Base-by-base conservation (phyloP, 1,284 basidiomycete species). In the Ustilago xerochloae region DNA sequence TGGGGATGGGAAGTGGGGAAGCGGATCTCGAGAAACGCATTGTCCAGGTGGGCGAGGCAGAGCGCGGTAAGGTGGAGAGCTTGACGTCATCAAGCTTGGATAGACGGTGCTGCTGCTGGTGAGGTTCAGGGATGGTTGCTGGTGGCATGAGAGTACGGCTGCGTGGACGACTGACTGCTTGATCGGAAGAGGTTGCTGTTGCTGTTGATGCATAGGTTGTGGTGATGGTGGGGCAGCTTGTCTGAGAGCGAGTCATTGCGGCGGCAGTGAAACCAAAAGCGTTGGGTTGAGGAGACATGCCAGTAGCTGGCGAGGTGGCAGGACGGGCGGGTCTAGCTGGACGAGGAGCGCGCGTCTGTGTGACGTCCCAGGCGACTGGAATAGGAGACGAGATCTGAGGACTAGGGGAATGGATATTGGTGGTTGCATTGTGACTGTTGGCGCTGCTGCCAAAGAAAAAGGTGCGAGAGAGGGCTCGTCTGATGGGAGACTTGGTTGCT, bases 401-500 rank as follows among this genome's bases (percentile, higher is more conserved):
- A 13, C 43, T 22, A 24, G 49, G 7, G 9, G 55, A 29, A n/a
- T 43, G 41, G 22, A 39, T 24, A 30, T 36, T 50, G 43, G 24
- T 28, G 10, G 20, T 49, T 28, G 48, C 16, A n/a, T n/a, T 65
- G n/a, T 32, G 24, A 22, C 41, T 20, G 26, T 36, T 38, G 28
- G 45, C 16, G 38, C 28, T 48, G 58, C 58, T 50, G 36, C 36
- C 60, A 33, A 70, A 70, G 50, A 50, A 50, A 24, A 65, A 65
- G 35, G 55, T 22, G 18, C 56, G 49, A 15, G 63, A 65, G 45
- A 65, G 50, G 30, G 62, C 67, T 22, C 67, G 45, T 20, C 67
- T 51, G 38, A 70, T 30, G 12, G 62, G 67, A 26, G 67, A 70
- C 60, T 59, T 64, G 16, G 60, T 55, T 7, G 54, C 55, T 32